Base-by-base conservation (phyloP, 148 eudicot species). In the Agrostemma githago region DNA sequence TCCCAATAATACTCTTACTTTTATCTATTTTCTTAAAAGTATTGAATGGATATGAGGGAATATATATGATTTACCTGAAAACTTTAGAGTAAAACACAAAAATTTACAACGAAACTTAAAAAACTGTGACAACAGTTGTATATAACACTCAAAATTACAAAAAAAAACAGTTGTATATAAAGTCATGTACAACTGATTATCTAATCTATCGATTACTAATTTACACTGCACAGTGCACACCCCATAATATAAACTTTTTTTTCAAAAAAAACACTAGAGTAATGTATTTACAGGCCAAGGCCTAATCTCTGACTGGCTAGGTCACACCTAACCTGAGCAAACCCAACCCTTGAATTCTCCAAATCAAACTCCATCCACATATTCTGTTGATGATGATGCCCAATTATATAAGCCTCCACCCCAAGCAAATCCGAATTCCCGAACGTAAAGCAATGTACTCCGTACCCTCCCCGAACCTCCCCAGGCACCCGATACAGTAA, bases 311-410 rank as follows among this genome's bases (percentile, higher is more conserved):
- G 88, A 77, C 86, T 84, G 19, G 96, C 97, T 9, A 85, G 79
- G 78, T 94, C 93, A 85, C 97, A 91, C 82, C 89, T 79, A 72
- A 87, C 86, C 72, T 89, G 85, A 0, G 93, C 93, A 21, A 91
- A 79, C 51, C 97, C 98, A 6, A 91, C 89, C 82, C 97, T 85
- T 8, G 89, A 86, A 19, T 85, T 86, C 3, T 57, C 85, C 74
- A 93, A 84, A 83, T 93, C 98, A 74, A 86, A 93, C 69, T 93
- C 97, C 84, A 93, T 86, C 98, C 98, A 93, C 87, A 89, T 72
- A 73, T 91, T 88, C 54, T 93, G 97, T 68, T 93, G 98, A 76
- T 91, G 98, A 79, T 91, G 97, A 53, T 93, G 88, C 15, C 98
- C 98, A n/a, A 93, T 91, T 14, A 91, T 79, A 60, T 83, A 86